These are phyloP conservation scores for Cryptococcus hybrid DNA, from an alignment of 1,284 basidiomycete species.

Conservation along the genomic window DNA sequence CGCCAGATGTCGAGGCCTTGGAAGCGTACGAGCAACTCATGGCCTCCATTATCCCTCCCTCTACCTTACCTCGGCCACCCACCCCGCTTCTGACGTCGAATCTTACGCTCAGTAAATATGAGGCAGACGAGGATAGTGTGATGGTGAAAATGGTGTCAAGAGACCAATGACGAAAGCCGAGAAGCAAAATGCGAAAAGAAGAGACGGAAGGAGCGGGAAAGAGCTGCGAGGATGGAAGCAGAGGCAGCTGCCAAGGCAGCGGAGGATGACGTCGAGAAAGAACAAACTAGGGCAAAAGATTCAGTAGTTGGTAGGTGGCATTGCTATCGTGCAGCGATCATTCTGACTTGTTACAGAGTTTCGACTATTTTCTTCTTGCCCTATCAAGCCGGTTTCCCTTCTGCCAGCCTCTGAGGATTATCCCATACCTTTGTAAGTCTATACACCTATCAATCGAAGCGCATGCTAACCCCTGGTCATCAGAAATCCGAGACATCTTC, in stretches of 20 bases:
- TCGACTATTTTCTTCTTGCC: constrained; percentile 31
- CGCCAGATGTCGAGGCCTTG: constrained; percentile 20
- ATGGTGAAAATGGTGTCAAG: constrained; percentile 13
- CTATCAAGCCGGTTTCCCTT: constrained; percentile 19
- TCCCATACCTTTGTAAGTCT: constrained; percentile 18
- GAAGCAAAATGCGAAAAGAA: constrained; percentile 48
- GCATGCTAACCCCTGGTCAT: not conserved
- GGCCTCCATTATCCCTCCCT: constrained; percentile 12
- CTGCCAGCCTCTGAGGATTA: constrained; percentile 20
- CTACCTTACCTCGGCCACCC: not conserved
- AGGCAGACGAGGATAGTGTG: constrained; percentile 2
- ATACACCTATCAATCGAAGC: not conserved
- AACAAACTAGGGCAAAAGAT: too few species aligned
- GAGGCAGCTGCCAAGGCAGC: not conserved
- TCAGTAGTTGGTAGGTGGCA: not conserved
- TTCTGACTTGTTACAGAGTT: constrained; percentile 19
- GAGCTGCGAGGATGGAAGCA: constrained; percentile 11
- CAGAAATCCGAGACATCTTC: not conserved
- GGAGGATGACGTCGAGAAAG: not conserved
- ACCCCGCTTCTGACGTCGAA: not conserved
- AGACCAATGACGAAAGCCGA: constrained; percentile 43
- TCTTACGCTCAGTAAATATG: not conserved
- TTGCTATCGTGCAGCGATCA: not conserved
- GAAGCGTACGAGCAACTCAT: constrained; percentile 25
- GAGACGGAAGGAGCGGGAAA: constrained; percentile 40